phyloP scores from a whole-genome alignment of 148 eudicot species.

The Persicaria maculosa region DNA sequence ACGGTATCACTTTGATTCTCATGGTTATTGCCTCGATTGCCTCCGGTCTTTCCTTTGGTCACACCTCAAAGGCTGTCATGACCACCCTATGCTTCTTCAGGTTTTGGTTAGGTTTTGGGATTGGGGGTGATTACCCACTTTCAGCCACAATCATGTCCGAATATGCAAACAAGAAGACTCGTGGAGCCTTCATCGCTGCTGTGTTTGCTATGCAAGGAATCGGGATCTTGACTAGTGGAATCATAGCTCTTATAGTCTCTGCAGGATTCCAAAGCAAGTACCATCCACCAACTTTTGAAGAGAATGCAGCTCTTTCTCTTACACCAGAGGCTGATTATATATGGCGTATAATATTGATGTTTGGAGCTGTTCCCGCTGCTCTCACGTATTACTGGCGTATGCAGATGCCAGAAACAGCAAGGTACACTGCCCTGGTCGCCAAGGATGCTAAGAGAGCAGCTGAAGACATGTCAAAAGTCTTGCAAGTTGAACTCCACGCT shows the following conservation, averaged over 20 bases:
- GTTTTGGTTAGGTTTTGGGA: background rate
- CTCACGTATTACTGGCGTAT: conserved; percentile 24
- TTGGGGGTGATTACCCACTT: background rate
- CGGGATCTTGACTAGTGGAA: background rate
- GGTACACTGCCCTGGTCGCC: conserved; percentile 18
- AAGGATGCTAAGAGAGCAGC: background rate
- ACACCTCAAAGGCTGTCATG: background rate
- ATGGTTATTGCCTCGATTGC: background rate
- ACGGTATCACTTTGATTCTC: background rate
- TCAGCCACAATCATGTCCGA: conserved; percentile 3
- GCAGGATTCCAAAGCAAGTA: background rate
- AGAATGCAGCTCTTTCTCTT: background rate
- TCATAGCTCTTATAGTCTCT: background rate
- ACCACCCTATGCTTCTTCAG: conserved; percentile 1
- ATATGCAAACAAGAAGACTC: background rate
- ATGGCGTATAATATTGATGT: conserved; percentile 20
- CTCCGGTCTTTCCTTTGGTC: background rate
- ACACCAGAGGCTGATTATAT: conserved; percentile 16
- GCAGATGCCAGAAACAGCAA: conserved; percentile 25
- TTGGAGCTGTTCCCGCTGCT: conserved; percentile 18
- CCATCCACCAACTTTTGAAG: background rate
- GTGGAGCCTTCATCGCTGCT: background rate
- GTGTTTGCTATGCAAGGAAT: background rate
- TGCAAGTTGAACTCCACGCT: background rate
- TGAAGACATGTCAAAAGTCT: conserved; percentile 1